Evolutionary conservation across 2,329 filamentous ascomycete species (phyloP).

Genomic region (Calcarisporium arbuscula): DNA sequence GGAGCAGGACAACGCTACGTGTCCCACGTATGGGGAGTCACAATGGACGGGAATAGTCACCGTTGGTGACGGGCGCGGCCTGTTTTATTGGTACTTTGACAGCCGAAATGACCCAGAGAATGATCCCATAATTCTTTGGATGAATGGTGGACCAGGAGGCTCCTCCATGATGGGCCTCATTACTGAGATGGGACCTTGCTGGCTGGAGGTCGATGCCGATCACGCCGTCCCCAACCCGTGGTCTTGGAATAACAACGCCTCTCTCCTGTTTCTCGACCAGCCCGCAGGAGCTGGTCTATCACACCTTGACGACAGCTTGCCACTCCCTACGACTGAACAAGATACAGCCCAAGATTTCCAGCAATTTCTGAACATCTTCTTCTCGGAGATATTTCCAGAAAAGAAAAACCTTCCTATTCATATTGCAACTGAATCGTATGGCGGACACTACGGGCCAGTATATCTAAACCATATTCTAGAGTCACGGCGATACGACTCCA

Average conservation of each 20-base stretch:
- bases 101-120: conserved; percentile 18
- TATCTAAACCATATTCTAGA: conserved; percentile 10
- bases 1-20: too few species aligned
- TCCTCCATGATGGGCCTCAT: conserved; percentile 48
- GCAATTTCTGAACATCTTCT: conserved; percentile 39
- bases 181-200: conserved; percentile 47
- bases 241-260: conserved; percentile 47
- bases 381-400: conserved; percentile 33
- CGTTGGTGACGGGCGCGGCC: conserved; percentile 5
- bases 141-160: conserved; percentile 52
- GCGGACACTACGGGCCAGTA: too few species aligned
- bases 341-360: conserved; percentile 36
- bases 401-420: conserved; percentile 30
- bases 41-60: conserved; percentile 9
- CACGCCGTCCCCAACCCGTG: conserved; percentile 45
- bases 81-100: conserved; percentile 22
- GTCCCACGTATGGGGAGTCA: conserved; percentile 2
- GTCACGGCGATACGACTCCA: conserved; percentile 5
- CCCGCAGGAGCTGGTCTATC: conserved; percentile 30
- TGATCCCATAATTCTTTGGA: conserved; percentile 44
- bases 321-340: conserved; percentile 21
- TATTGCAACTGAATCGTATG: conserved; percentile 36
- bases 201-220: conserved; percentile 44
- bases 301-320: conserved; percentile 28
- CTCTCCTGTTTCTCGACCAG: conserved; percentile 35